These are phyloP conservation scores for Phytophthora melonis DNA, from an alignment of 352 stramenopile genomes.

Conservation along the genomic window DNA sequence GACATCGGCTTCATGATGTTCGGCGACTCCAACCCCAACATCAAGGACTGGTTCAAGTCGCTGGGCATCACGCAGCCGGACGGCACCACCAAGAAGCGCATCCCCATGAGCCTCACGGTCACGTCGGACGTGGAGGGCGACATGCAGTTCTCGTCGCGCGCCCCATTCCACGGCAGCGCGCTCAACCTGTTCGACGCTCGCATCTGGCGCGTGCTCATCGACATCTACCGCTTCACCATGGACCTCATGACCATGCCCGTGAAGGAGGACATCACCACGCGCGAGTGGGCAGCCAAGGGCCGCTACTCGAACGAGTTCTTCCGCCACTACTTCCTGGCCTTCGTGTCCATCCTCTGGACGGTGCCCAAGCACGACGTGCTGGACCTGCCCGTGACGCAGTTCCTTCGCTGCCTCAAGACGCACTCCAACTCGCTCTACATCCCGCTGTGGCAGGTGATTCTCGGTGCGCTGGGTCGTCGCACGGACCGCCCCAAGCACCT, in stretches of 20 bases:
- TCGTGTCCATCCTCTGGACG: conserved; percentile 89
- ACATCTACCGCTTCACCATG: conserved; percentile 91
- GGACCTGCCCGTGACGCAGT: conserved; percentile 84
- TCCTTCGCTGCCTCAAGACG: conserved; percentile 89
- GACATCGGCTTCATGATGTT: conserved; percentile 94
- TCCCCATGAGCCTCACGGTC: conserved; percentile 90
- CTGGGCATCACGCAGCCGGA: conserved; percentile 87
- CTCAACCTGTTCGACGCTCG: conserved; percentile 76
- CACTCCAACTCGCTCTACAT: conserved; percentile 91
- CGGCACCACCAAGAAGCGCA: conserved; percentile 87
- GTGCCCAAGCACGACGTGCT: conserved; percentile 87
- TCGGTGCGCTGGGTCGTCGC: conserved; percentile 74
- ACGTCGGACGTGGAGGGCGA: conserved; percentile 83
- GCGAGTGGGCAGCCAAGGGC: conserved; percentile 73
- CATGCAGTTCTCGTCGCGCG: conserved; percentile 88
- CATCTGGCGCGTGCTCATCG: conserved; percentile 86
- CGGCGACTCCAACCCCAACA: conserved; percentile 91
- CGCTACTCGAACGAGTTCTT: conserved; percentile 89
- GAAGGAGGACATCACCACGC: conserved; percentile 77
- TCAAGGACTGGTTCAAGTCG: conserved; percentile 91
- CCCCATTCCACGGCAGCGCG: conserved; percentile 73
- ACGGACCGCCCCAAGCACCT: conserved; percentile 85
- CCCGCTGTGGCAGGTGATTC: conserved; percentile 85
- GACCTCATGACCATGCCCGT: conserved; percentile 88
- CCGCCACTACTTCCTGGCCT: conserved; percentile 90